phyloP scores from a whole-genome alignment of 1,284 basidiomycete species.

The Agaricales sp. region DNA sequence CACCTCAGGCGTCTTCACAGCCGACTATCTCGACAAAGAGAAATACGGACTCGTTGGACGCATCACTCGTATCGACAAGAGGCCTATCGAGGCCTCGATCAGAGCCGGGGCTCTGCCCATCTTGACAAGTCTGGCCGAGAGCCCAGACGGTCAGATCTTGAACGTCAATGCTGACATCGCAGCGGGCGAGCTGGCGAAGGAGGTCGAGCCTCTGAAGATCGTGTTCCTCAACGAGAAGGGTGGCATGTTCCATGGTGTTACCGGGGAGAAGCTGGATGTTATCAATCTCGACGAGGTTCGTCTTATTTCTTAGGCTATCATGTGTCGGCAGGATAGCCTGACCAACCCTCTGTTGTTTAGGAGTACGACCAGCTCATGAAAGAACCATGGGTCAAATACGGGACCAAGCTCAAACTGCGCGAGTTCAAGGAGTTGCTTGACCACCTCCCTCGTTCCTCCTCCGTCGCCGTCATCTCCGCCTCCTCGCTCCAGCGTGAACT shows the following conservation, averaged over 20 bases:
- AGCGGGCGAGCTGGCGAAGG: constrained; percentile 91
- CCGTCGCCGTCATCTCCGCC: constrained; percentile 96
- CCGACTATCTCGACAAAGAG: constrained; percentile 86
- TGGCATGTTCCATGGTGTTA: constrained; percentile 94
- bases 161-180: constrained; percentile 98
- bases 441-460: constrained; percentile 95
- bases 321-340: constrained; percentile 7
- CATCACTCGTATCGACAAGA: constrained; percentile 88
- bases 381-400: constrained; percentile 99
- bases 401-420: constrained; percentile 97
- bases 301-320: constrained; percentile 1
- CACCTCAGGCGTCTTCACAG: constrained; percentile 91
- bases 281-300: constrained; percentile 95
- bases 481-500: constrained; percentile 94
- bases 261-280: constrained; percentile 87
- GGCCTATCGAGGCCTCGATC: constrained; percentile 90
- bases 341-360: constrained; percentile 24
- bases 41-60: constrained; percentile 95
- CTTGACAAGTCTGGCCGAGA: constrained; percentile 86
- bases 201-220: constrained; percentile 97
- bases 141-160: constrained; percentile 85
- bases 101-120: constrained; percentile 90
- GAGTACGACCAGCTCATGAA: constrained; percentile 98
- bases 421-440: constrained; percentile 99
- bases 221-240: constrained; percentile 99